Evolutionary conservation across 305 asterid genomes (phyloP), one percentile per base, ranked within the genome.

Genomic region (Solanum hybrid): DNA sequence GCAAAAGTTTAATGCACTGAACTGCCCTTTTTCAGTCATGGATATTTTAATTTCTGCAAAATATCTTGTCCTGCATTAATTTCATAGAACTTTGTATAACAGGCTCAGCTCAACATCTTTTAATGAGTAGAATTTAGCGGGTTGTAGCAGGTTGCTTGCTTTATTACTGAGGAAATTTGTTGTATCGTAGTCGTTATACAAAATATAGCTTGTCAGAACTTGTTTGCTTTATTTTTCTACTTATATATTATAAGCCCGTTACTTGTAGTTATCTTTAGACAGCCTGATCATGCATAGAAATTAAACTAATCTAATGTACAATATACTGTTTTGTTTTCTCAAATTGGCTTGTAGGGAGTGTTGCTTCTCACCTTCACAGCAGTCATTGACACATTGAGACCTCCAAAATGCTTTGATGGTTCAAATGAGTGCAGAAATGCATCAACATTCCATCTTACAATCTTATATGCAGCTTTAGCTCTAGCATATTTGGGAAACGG

Each of bases 401-500:
- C 98, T 39, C 93, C 93, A 79, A 4, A 89, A 24, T 93, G 95
- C 82, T 73, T 92, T 82, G 90, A 72, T 41, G 94, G 91, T 78
- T 90, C 95, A 38, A 89, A n/a, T 41, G 65, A 33, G 1, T 90
- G 87, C 93, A 92, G 84, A 89, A 80, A 70, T 61, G 96, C 98
- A 29, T 92, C 98, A 27, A 76, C 75, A 9, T 87, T 92, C 79
- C 98, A 96, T 75, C 83, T 91, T 14, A 91, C 93, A 70, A 89
- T 94, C 38, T 41, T 96, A 24, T 96, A 94, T 73, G 90, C 92
- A 4, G 95, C 92, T 45, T 57, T 96, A 89, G 93, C 93, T 26
- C 92, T 96, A 0, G 90, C 93, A 2, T 89, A 95, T 36, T 68
- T 96, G 0, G 98, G 97, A 3, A 90, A 88, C 10, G 96, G 95